A percentile compares a stretch with the other conserved stretches of the same genome.
These are phyloP conservation scores for Trichoderma parareesei DNA, from an alignment of 495 filamentous ascomycete genomes.

Conservation along the genomic window DNA sequence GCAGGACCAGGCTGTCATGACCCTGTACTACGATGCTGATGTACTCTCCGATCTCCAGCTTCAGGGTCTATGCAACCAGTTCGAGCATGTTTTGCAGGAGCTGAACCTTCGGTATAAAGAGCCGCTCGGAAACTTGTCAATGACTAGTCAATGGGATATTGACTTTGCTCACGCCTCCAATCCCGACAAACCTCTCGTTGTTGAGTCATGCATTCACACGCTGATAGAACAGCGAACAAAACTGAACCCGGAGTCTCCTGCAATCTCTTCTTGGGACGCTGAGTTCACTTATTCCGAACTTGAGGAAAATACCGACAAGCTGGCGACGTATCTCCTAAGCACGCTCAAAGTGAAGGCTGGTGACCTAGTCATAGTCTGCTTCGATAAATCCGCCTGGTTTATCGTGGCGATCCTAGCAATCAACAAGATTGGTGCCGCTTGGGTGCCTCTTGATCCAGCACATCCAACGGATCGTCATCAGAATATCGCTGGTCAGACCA, in stretches of 20 bases:
- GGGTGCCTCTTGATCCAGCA: conserved; percentile 30
- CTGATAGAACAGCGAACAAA: conserved; percentile 2
- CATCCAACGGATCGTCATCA: conserved; percentile 41
- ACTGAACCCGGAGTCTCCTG: conserved; percentile 10
- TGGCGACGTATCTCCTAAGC: conserved; percentile 38
- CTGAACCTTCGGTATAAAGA: neutral
- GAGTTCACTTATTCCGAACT: conserved; percentile 48
- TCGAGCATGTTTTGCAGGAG: conserved; percentile 11
- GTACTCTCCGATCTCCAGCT: conserved; percentile 16
- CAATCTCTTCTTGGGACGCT: conserved; percentile 49
- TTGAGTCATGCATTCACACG: conserved; percentile 5
- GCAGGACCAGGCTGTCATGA: conserved; percentile 7
- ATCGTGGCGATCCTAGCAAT: conserved; percentile 43
- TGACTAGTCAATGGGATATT: neutral
- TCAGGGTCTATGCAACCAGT: conserved; percentile 18
- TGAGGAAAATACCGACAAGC: conserved; percentile 34
- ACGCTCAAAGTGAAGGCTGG: conserved; percentile 38
- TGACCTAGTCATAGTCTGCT: conserved; percentile 40
- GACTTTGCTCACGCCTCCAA: neutral
- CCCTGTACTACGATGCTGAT: conserved; percentile 15
- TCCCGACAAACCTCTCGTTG: neutral
- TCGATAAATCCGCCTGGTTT: conserved; percentile 50
- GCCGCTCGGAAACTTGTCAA: neutral
- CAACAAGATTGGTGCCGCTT: conserved; percentile 42
- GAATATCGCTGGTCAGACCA: conserved; percentile 43